phyloP scores from a whole-genome alignment of 768 basidiomycete species.

The Pulveroboletus ravenelii region DNA sequence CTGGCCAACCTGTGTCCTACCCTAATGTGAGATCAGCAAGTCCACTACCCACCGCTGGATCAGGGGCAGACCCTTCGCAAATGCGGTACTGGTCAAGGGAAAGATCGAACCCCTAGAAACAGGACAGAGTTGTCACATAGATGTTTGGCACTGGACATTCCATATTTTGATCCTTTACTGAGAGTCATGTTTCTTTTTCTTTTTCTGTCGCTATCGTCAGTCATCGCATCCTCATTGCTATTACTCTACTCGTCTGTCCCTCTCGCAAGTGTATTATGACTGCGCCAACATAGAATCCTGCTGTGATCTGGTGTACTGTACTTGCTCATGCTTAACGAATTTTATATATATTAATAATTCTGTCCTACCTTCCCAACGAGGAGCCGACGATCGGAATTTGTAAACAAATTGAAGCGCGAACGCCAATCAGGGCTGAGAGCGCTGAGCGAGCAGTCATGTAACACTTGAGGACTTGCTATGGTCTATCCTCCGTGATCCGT shows the following conservation, averaged over 20 bases:
- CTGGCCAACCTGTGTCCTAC: constrained; percentile 26
- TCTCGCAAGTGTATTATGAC: constrained; percentile 16
- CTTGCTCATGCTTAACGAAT: constrained; percentile 18
- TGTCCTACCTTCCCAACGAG: constrained; percentile 16
- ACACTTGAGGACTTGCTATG: not conserved
- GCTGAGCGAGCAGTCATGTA: not conserved
- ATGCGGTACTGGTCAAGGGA: constrained; percentile 26
- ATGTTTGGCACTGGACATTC: constrained; percentile 14
- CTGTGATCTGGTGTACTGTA: constrained; percentile 5
- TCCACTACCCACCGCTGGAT: constrained; percentile 26
- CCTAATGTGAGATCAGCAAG: constrained; percentile 21
- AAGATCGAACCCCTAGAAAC: constrained; percentile 10
- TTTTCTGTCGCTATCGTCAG: constrained; percentile 7
- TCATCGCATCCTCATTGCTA: constrained; percentile 7
- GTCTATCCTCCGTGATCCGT: constrained; percentile 6
- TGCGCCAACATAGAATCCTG: constrained; percentile 7
- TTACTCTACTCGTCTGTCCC: constrained; percentile 6
- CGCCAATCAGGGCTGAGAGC: constrained; percentile 16
- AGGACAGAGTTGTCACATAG: constrained; percentile 5
- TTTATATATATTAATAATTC: not conserved
- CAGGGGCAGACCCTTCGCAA: constrained; percentile 25
- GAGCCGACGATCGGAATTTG: constrained; percentile 11
- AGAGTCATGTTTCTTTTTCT: constrained; percentile 1
- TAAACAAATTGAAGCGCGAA: not conserved
- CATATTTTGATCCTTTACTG: constrained; percentile 3